Evolutionary conservation across 768 basidiomycete genomes (phyloP), one percentile per base, ranked within the genome.

Genomic region (Phlegmacium glaucopus): DNA sequence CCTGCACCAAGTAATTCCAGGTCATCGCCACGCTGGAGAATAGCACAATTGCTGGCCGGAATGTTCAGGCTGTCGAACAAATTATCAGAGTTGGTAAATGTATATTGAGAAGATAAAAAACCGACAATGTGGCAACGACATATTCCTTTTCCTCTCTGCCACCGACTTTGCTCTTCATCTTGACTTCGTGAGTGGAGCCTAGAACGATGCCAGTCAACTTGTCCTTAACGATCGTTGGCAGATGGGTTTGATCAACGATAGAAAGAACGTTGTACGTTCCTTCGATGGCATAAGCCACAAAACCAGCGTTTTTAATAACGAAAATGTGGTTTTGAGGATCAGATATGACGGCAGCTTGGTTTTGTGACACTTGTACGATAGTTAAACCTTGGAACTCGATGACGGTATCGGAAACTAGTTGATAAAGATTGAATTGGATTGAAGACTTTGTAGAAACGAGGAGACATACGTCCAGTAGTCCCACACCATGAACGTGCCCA

Each of bases 361-460:
- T 92, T 70, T 91, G 90, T 1, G 87, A 87, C 16, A 91, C 90
- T 59, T 92, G 90, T 0, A 92, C 88, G n/a, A 87, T 75, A 0
- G 85, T 89, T 50, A 92, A 68, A 42, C 90, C 90, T 41, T 82
- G 75, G 62, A 90, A 90, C 52, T 85, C 80, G 39, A 91, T 83
- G 17, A 88, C 86, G 1, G 89, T 85, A 55, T 91, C 89, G 9
- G 88, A 89, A 38, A 90, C 87, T 89, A 26, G 11, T 2, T 22
- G 22, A 36, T 13, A 29, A 45, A 22, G 27, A 44, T 47, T 35
- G 17, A 7, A 9, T 52, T 16, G 45, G 25, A 34, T 9, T 22
- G 28, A 42, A n/a, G 4, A 52, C 16, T 32, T 42, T 39, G 26
- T 42, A 27, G 12, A 1, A 28, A 13, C 27, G 30, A 15, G 27